Conservation (phyloP, 176 grass and related monocot genomes). For the Carex kokanica region DNA sequence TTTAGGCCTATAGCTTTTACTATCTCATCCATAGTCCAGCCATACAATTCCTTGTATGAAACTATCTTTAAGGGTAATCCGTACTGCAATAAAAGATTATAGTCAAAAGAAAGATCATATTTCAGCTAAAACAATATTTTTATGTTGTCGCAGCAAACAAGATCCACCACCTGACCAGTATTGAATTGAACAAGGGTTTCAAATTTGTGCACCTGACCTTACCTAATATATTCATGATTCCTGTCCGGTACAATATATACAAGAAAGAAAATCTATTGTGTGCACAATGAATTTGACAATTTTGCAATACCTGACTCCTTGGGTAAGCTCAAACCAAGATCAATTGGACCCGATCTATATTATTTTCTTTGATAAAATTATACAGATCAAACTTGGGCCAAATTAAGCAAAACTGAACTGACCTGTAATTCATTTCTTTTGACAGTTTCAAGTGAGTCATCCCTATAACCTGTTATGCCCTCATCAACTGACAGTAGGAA, state of each 20-base stretch:
- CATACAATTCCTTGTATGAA: conserved; percentile 95
- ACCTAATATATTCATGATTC: neutral
- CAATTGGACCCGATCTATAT: neutral
- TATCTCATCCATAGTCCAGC: conserved; percentile 99
- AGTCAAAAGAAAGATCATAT: neutral
- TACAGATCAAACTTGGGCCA: neutral
- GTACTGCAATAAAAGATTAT: conserved; percentile 49
- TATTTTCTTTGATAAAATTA: neutral
- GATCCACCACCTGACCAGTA: neutral
- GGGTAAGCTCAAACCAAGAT: neutral
- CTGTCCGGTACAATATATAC: neutral
- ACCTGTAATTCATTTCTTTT: conserved; percentile 99
- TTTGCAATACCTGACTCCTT: neutral
- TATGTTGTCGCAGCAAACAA: neutral
- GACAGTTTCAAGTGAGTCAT: conserved; percentile 96
- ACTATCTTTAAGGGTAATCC: conserved; percentile 85
- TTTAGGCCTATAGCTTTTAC: conserved; percentile 88
- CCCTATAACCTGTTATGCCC: conserved; percentile 95
- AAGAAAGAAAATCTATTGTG: neutral
- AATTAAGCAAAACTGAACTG: neutral
- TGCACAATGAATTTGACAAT: neutral
- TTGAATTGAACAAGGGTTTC: conserved; percentile 9
- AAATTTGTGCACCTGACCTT: conserved; percentile 34
- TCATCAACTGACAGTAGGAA: conserved; percentile 95
- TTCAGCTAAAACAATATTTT: neutral